phyloP scores from a whole-genome alignment of 2,329 filamentous ascomycete species.

The Didymellaceae sp. region DNA sequence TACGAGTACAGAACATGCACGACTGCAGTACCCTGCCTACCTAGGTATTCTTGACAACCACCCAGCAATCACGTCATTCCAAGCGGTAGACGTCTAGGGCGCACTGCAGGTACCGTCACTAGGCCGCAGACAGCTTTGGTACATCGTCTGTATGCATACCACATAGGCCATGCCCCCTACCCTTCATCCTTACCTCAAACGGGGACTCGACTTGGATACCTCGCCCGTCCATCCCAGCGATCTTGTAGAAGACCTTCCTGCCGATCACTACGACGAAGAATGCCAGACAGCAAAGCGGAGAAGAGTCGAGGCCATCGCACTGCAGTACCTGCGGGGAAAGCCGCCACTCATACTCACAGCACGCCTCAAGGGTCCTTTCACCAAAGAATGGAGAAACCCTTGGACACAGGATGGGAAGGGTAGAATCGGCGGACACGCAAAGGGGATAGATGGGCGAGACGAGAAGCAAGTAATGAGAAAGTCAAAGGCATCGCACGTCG shows the following conservation, averaged over 20 bases:
- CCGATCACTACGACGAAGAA: conserved; percentile 64
- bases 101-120: not conserved
- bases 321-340: conserved; percentile 64
- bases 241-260: conserved; percentile 56
- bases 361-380: conserved; percentile 67
- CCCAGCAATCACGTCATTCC: conserved; percentile 5
- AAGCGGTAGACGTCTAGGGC: not conserved
- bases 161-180: conserved; percentile 24
- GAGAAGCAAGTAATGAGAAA: conserved; percentile 1
- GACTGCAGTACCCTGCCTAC: conserved; percentile 5
- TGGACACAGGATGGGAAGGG: conserved; percentile 30
- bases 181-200: conserved; percentile 34
- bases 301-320: conserved; percentile 66
- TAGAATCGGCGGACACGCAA: not conserved
- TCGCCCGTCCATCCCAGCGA: conserved; percentile 34
- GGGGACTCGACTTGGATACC: conserved; percentile 33
- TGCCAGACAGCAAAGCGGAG: conserved; percentile 58
- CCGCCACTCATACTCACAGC: conserved; percentile 66
- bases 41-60: conserved; percentile 4
- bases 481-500: conserved; percentile 8
- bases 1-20: conserved; percentile 9
- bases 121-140: no score
- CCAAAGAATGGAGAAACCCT: conserved; percentile 46
- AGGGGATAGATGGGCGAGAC: not conserved
- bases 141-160: not conserved